Conservation (phyloP, 139 green algal genomes). For the Chlamydomonas applanata region DNA sequence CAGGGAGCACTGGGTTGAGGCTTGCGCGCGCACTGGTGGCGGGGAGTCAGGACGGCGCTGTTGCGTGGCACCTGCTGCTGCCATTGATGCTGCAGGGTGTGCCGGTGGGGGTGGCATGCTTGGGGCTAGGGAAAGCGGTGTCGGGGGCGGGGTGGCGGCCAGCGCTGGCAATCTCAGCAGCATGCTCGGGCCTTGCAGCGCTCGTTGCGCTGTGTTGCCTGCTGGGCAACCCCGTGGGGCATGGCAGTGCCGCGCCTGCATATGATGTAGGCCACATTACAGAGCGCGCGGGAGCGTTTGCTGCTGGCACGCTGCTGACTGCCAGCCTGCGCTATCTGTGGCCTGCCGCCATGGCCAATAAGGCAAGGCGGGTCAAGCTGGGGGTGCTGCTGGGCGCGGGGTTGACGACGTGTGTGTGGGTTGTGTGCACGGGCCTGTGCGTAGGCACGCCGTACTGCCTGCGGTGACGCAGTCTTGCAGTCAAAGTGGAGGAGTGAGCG, state of each 20-base stretch:
- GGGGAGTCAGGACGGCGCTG: neutral
- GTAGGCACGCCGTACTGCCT: slow-evolving; percentile 38
- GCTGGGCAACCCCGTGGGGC: neutral
- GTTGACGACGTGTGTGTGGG: slow-evolving; percentile 2
- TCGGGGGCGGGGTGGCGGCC: neutral
- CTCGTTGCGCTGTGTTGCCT: neutral
- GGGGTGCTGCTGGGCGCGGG: slow-evolving; percentile 29
- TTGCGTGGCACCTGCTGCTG: slow-evolving; percentile 12
- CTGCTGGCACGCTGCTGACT: slow-evolving; percentile 22
- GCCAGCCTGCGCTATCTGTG: slow-evolving; percentile 21
- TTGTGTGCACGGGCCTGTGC: slow-evolving; percentile 28
- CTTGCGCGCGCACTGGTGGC: slow-evolving; percentile 12
- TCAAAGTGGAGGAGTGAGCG: no score
- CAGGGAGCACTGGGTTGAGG: neutral
- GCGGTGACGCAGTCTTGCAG: no score
- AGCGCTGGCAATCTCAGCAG: neutral
- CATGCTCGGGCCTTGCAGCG: neutral
- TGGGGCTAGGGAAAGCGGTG: slow-evolving; percentile 5
- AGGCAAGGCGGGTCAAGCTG: slow-evolving; percentile 17
- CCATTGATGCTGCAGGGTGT: slow-evolving; percentile 28
- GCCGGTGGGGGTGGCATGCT: neutral
- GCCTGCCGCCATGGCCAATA: slow-evolving; percentile 10
- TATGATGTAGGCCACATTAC: neutral
- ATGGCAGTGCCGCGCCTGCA: neutral
- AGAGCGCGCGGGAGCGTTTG: slow-evolving; percentile 6